These are phyloP conservation scores for Uncinocarpus reesii DNA, from an alignment of 2,329 filamentous ascomycete genomes.

Conservation along the genomic window DNA sequence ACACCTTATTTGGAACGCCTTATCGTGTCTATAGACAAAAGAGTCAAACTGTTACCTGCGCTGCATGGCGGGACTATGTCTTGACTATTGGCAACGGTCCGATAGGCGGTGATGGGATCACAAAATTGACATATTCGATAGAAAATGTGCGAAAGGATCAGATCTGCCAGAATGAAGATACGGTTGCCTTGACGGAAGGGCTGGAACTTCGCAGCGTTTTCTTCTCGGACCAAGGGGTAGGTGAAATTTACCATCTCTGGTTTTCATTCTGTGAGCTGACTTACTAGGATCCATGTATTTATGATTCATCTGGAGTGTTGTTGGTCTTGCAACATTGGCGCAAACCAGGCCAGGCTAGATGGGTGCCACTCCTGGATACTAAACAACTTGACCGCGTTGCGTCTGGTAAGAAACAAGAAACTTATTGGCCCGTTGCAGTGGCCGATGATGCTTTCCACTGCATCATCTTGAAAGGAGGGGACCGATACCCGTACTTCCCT, in stretches of 20 bases:
- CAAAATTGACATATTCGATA: conserved; percentile 77
- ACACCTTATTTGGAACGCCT: conserved; percentile 83
- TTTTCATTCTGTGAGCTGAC: conserved; percentile 12
- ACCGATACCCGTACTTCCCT: conserved; percentile 87
- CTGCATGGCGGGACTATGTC: conserved; percentile 92
- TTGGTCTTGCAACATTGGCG: conserved; percentile 88
- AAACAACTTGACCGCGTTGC: conserved; percentile 70
- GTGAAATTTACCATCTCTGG: not conserved
- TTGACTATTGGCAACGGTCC: conserved; percentile 90
- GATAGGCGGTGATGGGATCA: conserved; percentile 63
- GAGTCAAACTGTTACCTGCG: conserved; percentile 84
- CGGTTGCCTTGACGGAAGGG: conserved; percentile 69
- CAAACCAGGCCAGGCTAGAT: conserved; percentile 68
- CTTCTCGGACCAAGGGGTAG: conserved; percentile 79
- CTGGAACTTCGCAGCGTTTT: conserved; percentile 70
- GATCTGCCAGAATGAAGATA: conserved; percentile 88
- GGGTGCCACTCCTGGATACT: conserved; percentile 89
- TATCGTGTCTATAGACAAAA: conserved; percentile 86
- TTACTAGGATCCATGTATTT: conserved; percentile 77
- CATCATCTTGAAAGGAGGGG: conserved; percentile 94
- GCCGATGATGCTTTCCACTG: conserved; percentile 90
- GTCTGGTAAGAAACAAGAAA: conserved; percentile 74
- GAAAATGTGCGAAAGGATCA: conserved; percentile 91
- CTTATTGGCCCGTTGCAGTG: conserved; percentile 91
- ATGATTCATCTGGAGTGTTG: conserved; percentile 82